These are phyloP conservation scores for Trypanosoma platydactyli DNA, from an alignment of 208 protist genomes.

Conservation along the genomic window DNA sequence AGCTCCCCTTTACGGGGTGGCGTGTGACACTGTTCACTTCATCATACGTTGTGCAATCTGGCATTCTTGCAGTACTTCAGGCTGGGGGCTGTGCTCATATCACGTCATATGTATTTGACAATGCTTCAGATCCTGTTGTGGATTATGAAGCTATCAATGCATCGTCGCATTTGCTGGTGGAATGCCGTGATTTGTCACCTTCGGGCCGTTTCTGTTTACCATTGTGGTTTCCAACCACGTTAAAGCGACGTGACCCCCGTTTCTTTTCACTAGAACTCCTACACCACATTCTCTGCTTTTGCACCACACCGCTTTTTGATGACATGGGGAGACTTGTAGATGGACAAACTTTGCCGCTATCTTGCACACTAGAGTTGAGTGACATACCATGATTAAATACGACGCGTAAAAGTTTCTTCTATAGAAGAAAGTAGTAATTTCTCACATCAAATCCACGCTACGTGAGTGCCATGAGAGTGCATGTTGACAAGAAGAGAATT, in stretches of 20 bases:
- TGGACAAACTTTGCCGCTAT: constrained; percentile 29
- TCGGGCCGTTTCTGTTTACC: constrained; percentile 45
- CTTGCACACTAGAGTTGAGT: constrained; percentile 50
- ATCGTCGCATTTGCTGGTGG: constrained; percentile 62
- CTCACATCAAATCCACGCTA: too few relatives aligned
- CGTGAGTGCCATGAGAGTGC: too few relatives aligned
- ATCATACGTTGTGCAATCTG: constrained; percentile 33
- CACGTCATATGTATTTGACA: constrained; percentile 34
- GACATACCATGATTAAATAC: not conserved
- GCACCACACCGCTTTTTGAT: constrained; percentile 43
- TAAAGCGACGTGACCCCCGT: constrained; percentile 33
- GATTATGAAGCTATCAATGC: constrained; percentile 10
- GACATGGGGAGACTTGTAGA: constrained; percentile 36
- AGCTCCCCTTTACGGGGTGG: constrained; percentile 47
- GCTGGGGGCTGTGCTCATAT: constrained; percentile 56
- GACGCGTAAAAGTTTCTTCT: not conserved
- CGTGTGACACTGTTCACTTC: constrained; percentile 60
- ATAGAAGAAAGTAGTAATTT: not conserved
- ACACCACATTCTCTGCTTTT: constrained; percentile 60
- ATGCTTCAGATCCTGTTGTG: constrained; percentile 6
- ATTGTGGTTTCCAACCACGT: constrained; percentile 40
- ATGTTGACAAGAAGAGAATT: too few relatives aligned
- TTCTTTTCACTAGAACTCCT: constrained; percentile 75
- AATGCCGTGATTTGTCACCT: constrained; percentile 45
- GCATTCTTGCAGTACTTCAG: constrained; percentile 45